Base-by-base conservation (phyloP, 2,329 filamentous ascomycete genomes). In the Cladosporium sphaerospermum region DNA sequence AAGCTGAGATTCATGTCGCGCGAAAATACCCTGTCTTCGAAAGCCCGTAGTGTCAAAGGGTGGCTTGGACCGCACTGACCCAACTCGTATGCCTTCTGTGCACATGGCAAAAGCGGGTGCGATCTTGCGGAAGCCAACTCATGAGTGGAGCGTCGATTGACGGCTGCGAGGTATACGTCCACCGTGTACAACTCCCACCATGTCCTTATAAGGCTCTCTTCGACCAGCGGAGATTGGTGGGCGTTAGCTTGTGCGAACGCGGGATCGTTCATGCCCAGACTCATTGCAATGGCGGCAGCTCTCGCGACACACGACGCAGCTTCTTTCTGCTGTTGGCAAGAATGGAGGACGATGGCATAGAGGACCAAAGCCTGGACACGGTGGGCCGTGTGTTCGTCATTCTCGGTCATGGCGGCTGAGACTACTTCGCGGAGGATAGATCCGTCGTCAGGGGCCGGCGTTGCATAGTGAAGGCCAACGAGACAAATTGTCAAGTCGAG, bases 121-220 rank as follows among this genome's bases (percentile, higher is more conserved):
- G 18, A 6, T 36, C 32, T 10, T 23, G 6, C 33, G 71, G 78
- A 34, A 34, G 32, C 32, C 32, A 3, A 2, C 32, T 34, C 32
- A 34, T 34, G 32, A 3, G 41, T 28, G 14, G 28, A 18, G 18
- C 82, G 80, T 10, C 84, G 80, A 60, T 87, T 87, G 60, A 95
- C 83, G 3, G 88, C 88, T 4, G 89, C 88, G 59, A 95, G 79
- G 79, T 95, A 86, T 52, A 86, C 88, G 66, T 95, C 89, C 11
- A 88, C 80, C n/a, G 89, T 79, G 65, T 85, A 92, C 39, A 88
- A 63, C 61, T 81, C 89, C 91, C 91, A 96, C 90, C 90, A 96
- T 1, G 90, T 96, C 55, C 91, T 79, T 16, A 89, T 81, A 81
- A 88, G 86, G 66, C 85, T 88, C 69, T 96, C 91, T 65, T 92